These are phyloP conservation scores for Teunomyces cretensis DNA, from an alignment of 805 yeast genomes.

Conservation along the genomic window DNA sequence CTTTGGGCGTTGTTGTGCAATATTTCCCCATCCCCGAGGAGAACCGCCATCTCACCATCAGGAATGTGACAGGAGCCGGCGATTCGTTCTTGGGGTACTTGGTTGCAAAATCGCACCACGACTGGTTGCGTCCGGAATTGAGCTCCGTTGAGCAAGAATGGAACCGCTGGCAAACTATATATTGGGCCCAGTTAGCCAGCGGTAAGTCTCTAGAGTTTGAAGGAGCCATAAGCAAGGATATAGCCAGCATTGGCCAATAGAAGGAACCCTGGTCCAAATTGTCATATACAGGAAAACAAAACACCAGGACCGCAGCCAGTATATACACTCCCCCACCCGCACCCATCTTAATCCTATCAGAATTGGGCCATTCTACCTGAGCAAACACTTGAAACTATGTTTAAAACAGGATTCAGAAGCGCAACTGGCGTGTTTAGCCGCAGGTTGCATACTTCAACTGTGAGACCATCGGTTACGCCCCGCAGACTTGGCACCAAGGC, in stretches of 20 bases:
- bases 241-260: constrained; percentile 5
- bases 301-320: no score
- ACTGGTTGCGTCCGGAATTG: constrained; percentile 26
- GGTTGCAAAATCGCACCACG: constrained; percentile 39
- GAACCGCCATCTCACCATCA: constrained; percentile 33
- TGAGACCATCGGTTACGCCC: not conserved
- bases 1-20: constrained; percentile 59
- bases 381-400: not conserved
- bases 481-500: not conserved
- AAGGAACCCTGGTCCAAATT: no score
- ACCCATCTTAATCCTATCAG: no score
- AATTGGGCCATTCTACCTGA: no score
- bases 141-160: constrained; percentile 33
- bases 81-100: constrained; percentile 74
- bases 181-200: constrained; percentile 42
- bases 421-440: not conserved
- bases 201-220: constrained; percentile 25
- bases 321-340: not conserved
- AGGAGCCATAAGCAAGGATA: constrained; percentile 26
- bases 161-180: constrained; percentile 34
- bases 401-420: constrained; percentile 5
- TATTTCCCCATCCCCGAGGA: constrained; percentile 50
- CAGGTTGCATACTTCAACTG: not conserved
- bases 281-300: not conserved
- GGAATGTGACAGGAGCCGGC: constrained; percentile 87